Conservation (phyloP, 176 grass and related monocot genomes). For the Carex myosuroides region DNA sequence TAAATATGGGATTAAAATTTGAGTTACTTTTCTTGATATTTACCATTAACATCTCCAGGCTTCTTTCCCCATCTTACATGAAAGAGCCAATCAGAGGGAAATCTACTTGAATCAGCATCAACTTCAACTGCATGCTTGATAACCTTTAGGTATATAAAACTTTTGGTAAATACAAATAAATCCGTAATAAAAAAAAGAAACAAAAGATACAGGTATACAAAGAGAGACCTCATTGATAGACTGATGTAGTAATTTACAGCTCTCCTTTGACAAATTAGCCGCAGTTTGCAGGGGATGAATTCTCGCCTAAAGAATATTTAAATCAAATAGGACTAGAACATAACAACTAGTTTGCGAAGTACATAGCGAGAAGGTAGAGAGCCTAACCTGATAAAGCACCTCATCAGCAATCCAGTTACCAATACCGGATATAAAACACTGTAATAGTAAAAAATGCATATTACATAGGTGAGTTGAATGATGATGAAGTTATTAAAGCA, state of each 20-base stretch:
- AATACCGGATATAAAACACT: conserved; percentile 92
- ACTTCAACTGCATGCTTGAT: conserved; percentile 80
- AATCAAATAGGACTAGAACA: conserved; percentile 15
- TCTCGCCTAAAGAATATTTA: conserved; percentile 44
- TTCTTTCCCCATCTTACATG: conserved; percentile 93
- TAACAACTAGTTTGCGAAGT: not conserved
- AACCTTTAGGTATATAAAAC: conserved; percentile 46
- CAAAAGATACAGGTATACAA: not conserved
- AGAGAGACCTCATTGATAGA: conserved; percentile 63
- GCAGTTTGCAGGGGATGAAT: conserved; percentile 74
- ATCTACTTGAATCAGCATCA: conserved; percentile 53
- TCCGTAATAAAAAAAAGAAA: not conserved
- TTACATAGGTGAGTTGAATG: not conserved
- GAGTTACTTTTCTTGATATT: conserved; percentile 6
- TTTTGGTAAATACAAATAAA: not conserved
- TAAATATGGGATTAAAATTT: not conserved
- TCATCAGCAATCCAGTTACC: conserved; percentile 95
- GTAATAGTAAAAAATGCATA: conserved; percentile 4
- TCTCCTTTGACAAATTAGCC: conserved; percentile 65
- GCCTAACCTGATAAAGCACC: conserved; percentile 85
- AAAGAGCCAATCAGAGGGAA: conserved; percentile 83
- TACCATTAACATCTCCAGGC: conserved; percentile 64
- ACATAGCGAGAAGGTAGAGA: not conserved
- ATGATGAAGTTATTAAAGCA: not conserved
- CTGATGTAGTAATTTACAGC: conserved; percentile 51